These are phyloP conservation scores for Fraxinus excelsior DNA, from an alignment of 257 asterid species.

Conservation along the genomic window DNA sequence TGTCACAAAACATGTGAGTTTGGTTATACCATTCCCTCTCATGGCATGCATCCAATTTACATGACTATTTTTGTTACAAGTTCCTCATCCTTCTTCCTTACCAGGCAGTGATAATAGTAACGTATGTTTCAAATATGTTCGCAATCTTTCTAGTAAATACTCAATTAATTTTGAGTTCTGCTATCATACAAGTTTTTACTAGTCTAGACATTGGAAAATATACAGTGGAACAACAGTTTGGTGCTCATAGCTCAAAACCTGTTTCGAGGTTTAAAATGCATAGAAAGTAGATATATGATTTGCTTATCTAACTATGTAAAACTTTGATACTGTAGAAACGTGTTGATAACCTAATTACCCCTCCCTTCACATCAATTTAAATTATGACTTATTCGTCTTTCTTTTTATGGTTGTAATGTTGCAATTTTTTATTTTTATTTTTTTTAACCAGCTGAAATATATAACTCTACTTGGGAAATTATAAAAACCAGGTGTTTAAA, in stretches of 20 bases:
- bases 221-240: slow-evolving; percentile 36
- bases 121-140: slow-evolving; percentile 4
- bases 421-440: too few relatives aligned
- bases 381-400: too few relatives aligned
- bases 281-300: not conserved
- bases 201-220: slow-evolving; percentile 49
- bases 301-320: not conserved
- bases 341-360: not conserved
- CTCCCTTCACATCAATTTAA: not conserved
- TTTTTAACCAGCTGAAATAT: too few relatives aligned
- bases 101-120: slow-evolving; percentile 21
- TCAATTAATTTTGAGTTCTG: not conserved
- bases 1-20: not conserved
- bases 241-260: slow-evolving; percentile 54
- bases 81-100: slow-evolving; percentile 1
- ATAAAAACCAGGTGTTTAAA: too few relatives aligned
- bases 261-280: slow-evolving; percentile 84
- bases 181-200: slow-evolving; percentile 57
- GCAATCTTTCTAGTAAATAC: not conserved
- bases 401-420: too few relatives aligned
- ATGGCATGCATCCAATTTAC: too few relatives aligned
- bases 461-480: too few relatives aligned
- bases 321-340: not conserved
- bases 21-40: too few relatives aligned
- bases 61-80: slow-evolving; percentile 8